Conservation (phyloP, 176 grass and related monocot species). For the Musa acuminata region DNA sequence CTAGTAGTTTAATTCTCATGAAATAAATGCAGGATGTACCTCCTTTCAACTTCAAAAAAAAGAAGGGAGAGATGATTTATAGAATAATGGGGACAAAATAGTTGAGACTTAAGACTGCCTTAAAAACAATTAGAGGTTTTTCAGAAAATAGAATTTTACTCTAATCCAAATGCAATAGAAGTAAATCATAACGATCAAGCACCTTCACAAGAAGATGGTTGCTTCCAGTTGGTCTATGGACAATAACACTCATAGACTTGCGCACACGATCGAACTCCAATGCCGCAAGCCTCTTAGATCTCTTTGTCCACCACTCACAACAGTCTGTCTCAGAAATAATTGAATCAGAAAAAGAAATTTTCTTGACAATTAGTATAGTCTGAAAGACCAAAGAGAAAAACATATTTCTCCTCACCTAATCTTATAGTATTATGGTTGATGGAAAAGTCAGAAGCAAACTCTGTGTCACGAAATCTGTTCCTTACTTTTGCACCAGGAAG, state of each 20-base stretch:
- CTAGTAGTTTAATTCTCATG: too few relatives aligned
- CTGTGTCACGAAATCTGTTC: slow-evolving; percentile 2
- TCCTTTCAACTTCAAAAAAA: too few relatives aligned
- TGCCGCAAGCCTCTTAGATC: slow-evolving; percentile 67
- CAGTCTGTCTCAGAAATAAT: slow-evolving; percentile 45
- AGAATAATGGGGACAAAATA: too few relatives aligned
- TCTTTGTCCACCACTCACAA: slow-evolving; percentile 76
- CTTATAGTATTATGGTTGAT: not conserved
- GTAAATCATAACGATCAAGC: slow-evolving; percentile 1
- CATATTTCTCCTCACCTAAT: slow-evolving; percentile 20
- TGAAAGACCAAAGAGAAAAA: not conserved
- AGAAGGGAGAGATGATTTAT: too few relatives aligned
- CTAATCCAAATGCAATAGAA: not conserved
- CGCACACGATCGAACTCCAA: slow-evolving; percentile 92
- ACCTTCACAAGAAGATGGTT: slow-evolving; percentile 98
- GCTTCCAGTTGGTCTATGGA: slow-evolving; percentile 55
- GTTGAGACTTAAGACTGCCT: too few relatives aligned
- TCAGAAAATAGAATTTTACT: not conserved
- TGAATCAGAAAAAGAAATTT: slow-evolving; percentile 12
- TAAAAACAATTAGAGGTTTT: too few relatives aligned
- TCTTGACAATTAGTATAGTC: not conserved
- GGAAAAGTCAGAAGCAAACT: slow-evolving; percentile 16
- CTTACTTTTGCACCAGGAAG: slow-evolving; percentile 39
- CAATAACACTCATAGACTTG: slow-evolving; percentile 99
- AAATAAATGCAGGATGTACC: too few relatives aligned